phyloP scores from a whole-genome alignment of 768 basidiomycete genomes.

The Mycena chlorophos region DNA sequence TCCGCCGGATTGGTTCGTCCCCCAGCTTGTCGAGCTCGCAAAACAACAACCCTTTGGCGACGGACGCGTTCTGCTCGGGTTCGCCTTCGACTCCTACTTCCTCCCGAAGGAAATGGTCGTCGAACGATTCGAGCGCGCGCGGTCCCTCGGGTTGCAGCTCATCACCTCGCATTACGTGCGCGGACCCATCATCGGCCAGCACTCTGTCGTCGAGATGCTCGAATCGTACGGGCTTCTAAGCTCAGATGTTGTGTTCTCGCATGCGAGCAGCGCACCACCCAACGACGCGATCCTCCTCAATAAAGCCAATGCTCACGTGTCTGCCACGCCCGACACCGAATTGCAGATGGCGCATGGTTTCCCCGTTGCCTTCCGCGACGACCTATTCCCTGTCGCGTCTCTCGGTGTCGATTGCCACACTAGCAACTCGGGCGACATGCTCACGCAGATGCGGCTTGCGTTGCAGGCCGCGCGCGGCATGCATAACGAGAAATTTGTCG shows the following conservation, averaged over 20 bases:
- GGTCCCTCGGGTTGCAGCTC: conserved; percentile 9
- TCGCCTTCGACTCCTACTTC: conserved; percentile 13
- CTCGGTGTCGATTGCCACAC: conserved; percentile 18
- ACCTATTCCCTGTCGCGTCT: conserved; percentile 4
- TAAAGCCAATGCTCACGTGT: conserved; percentile 9
- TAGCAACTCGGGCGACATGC: too few species aligned
- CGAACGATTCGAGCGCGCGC: conserved; percentile 1
- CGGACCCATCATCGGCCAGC: conserved; percentile 1
- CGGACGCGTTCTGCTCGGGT: conserved; percentile 16
- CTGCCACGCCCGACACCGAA: conserved; percentile 15
- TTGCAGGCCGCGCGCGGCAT: conserved; percentile 15
- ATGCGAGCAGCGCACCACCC: conserved; percentile 2
- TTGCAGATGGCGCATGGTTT: conserved; percentile 12
- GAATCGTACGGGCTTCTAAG: conserved; percentile 13
- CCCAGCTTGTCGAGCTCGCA: conserved; percentile 14
- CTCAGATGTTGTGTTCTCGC: conserved; percentile 14
- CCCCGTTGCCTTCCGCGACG: conserved; percentile 14
- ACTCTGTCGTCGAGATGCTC: conserved; percentile 4
- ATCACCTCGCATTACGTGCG: conserved; percentile 14
- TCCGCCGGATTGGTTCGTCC: conserved; percentile 5
- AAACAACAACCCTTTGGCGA: conserved; percentile 16
- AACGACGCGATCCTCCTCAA: conserved; percentile 9
- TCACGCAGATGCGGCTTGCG: conserved; percentile 19
- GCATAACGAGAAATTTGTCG: conserved; percentile 11
- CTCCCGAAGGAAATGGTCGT: conserved; percentile 12